Percentiles rank a stretch among this genome's conserved stretches.
These are phyloP conservation scores for Ceraceosorus guamensis DNA, from an alignment of 1,284 basidiomycete species.

Conservation along the genomic window DNA sequence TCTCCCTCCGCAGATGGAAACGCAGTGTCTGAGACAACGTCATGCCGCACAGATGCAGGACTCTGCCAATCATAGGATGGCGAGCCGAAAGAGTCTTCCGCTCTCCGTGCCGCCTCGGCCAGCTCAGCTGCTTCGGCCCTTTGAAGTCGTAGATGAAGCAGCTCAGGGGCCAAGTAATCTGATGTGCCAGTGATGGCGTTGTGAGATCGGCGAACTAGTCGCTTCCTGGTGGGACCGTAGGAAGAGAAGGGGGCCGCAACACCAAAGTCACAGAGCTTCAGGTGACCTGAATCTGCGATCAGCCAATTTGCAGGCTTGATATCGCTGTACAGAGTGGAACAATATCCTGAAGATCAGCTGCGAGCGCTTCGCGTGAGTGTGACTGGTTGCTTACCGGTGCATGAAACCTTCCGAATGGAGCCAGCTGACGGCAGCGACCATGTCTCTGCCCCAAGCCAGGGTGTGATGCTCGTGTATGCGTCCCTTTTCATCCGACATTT, in stretches of 20 bases:
- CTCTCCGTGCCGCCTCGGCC: not conserved
- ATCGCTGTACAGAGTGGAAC: slow-evolving; percentile 17
- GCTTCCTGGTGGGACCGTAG: slow-evolving; percentile 21
- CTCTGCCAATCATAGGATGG: not conserved
- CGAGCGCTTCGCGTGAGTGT: not conserved
- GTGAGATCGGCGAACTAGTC: slow-evolving; percentile 25
- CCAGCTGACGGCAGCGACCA: slow-evolving; percentile 44
- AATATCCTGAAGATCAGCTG: not conserved
- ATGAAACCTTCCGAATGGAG: slow-evolving; percentile 37
- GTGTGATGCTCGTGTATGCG: slow-evolving; percentile 37
- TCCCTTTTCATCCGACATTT: slow-evolving; percentile 13
- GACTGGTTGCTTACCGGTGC: slow-evolving; percentile 16
- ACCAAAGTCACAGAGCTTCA: slow-evolving; percentile 47
- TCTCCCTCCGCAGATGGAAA: slow-evolving; percentile 12
- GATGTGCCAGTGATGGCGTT: slow-evolving; percentile 43
- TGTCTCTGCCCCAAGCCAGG: slow-evolving; percentile 36
- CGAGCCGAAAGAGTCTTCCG: not conserved
- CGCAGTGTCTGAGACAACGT: no score
- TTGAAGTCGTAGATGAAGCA: slow-evolving; percentile 17
- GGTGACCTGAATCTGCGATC: slow-evolving; percentile 35
- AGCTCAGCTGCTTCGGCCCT: slow-evolving; percentile 3
- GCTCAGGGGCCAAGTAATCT: slow-evolving; percentile 46
- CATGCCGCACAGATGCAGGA: no score
- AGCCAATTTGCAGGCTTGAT: slow-evolving; percentile 47
- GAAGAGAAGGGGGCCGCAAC: slow-evolving; percentile 42